Evolutionary conservation across 345 rosid genomes (phyloP), one percentile per base, ranked within the genome.

Genomic region (Euphorbia lathyris): DNA sequence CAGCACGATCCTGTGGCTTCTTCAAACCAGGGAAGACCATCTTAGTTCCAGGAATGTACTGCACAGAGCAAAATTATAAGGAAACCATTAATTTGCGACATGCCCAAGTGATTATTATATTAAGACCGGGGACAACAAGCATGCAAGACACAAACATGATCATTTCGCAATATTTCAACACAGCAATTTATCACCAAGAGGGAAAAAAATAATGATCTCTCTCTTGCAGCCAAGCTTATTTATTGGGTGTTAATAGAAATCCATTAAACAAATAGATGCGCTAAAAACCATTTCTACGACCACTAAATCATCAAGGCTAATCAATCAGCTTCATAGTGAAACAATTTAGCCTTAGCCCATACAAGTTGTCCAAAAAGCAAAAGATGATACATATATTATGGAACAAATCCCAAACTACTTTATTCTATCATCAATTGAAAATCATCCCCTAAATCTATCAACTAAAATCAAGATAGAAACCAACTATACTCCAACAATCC

Each of bases 1-100:
- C 97, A 1, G 95, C 93, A 1, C 97, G 97, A 0, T 94, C 97
- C 74, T 91, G 91, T 0, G 98, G 97, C 85, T 90, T 93, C 90
- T 93, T 93, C 62, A 93, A 71, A 69, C 98, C 98, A 63, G 98
- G 98, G 83, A 94, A 94, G 43, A 94, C 98, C 98, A 94, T 94
- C 88, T 94, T 94, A 1, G 98, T 94, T 68, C 97, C 98, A 0
- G 98, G 97, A 47, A 94, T 94, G 79, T 94, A 94, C 98, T 91
- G 95, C 85, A 80, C 17, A 62, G 17, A 66, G 13, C 1, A 67
- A 20, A 26, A 27, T 26, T 14, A 0, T 5, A 36, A 22, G 11
- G 20, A 23, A 53, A 10, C 1, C 11, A 26, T 50, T 11, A 34
- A 11, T 34, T 13, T 20, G 17, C 12, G 23, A n/a, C 32, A 20